Evolutionary conservation across 2,329 filamentous ascomycete species (phyloP).

Genomic region (Cordyceps pruinosa): DNA sequence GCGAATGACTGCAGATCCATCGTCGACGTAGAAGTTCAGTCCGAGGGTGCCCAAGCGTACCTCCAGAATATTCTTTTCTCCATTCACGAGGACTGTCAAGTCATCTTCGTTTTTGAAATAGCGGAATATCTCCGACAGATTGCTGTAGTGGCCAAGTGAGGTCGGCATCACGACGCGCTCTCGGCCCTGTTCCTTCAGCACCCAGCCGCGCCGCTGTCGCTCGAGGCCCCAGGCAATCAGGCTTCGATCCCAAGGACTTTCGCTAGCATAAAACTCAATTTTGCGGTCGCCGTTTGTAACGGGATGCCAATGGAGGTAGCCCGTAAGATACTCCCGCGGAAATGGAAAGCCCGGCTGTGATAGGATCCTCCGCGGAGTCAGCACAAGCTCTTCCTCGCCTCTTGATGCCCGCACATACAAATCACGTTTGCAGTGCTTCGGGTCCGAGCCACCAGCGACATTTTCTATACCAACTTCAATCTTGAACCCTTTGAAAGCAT

Average conservation of each 20-base stretch:
- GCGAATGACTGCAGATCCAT: not conserved
- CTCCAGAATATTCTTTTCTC: not conserved
- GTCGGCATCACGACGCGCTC: not conserved
- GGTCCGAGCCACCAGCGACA: not conserved
- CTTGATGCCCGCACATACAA: not conserved
- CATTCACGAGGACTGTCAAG: not conserved
- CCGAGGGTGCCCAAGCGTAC: not conserved
- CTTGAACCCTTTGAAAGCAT: not conserved
- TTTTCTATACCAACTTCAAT: not conserved
- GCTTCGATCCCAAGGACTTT: not conserved
- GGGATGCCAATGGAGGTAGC: not conserved
- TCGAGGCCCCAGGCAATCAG: not conserved
- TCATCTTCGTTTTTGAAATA: not conserved
- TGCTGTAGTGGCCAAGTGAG: not conserved
- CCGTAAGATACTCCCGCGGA: not conserved
- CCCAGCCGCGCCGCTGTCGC: not conserved
- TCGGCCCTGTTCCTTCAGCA: not conserved
- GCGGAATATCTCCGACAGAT: not conserved
- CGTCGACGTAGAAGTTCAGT: not conserved
- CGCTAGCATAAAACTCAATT: not conserved
- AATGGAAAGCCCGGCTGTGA: not conserved
- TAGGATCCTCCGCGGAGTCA: not conserved
- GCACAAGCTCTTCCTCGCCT: not conserved
- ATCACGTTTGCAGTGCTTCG: not conserved
- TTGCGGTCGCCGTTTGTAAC: fast-evolving